These are phyloP conservation scores for Vaccinium corymbosum DNA, from an alignment of 148 eudicot genomes.

Conservation along the genomic window DNA sequence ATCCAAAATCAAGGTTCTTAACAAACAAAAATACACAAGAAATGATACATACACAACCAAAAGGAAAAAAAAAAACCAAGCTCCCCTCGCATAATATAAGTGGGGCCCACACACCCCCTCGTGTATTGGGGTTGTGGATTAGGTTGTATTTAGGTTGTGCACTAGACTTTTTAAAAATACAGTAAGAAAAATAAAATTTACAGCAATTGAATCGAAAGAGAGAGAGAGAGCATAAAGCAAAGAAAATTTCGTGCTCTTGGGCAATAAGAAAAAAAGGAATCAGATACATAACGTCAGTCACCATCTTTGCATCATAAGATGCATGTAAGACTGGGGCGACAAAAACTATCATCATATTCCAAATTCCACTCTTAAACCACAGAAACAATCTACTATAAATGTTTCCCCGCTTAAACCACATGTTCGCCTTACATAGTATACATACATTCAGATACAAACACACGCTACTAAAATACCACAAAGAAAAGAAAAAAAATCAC, in stretches of 20 bases:
- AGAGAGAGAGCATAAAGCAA: background rate
- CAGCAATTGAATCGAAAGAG: background rate
- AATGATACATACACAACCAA: too few species aligned
- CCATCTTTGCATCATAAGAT: conserved; percentile 21
- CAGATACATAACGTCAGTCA: conserved; percentile 27
- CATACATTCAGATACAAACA: background rate
- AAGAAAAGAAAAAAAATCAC: background rate
- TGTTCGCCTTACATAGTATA: too few species aligned
- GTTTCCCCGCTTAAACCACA: background rate
- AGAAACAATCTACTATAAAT: background rate
- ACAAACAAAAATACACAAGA: background rate
- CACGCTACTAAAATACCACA: background rate
- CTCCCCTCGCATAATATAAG: too few species aligned
- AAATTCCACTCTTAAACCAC: too few species aligned
- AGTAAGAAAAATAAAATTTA: background rate
- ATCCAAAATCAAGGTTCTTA: background rate
- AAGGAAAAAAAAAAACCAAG: too few species aligned
- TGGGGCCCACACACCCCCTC: too few species aligned
- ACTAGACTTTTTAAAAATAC: background rate
- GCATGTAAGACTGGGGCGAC: conserved; percentile 37
- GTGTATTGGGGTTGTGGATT: too few species aligned
- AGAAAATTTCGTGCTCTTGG: background rate
- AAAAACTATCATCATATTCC: conserved; percentile 29
- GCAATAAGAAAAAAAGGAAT: conserved; percentile 11
- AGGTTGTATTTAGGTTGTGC: too few species aligned